phyloP scores from a whole-genome alignment of 1,284 basidiomycete genomes.

The Volvariella surrecta region DNA sequence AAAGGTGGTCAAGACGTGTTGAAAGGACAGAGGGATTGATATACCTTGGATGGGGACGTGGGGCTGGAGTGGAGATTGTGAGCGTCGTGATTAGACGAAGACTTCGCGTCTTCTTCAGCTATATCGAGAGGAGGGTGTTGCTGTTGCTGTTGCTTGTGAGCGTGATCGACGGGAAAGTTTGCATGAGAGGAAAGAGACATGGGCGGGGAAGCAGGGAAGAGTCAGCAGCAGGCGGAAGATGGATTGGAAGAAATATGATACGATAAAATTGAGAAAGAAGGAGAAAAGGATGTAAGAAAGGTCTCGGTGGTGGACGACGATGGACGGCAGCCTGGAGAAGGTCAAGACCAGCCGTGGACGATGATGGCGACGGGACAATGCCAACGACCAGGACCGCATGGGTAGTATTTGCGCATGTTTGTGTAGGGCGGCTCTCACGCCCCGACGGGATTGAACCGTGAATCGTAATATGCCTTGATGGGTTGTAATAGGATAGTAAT shows the following conservation, averaged over 20 bases:
- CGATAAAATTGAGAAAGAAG: conserved; percentile 10
- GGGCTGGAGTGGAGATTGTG: too few relatives aligned
- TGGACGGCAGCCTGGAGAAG: conserved; percentile 7
- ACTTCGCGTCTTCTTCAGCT: conserved; percentile 16
- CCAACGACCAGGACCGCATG: not conserved
- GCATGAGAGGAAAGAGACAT: conserved; percentile 21
- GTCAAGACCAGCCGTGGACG: not conserved
- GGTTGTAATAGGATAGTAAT: too few relatives aligned
- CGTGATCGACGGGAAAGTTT: conserved; percentile 25
- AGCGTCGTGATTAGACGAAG: not conserved
- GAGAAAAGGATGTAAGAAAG: conserved; percentile 7
- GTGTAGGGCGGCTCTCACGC: not conserved
- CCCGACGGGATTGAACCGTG: too few relatives aligned
- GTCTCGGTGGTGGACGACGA: not conserved
- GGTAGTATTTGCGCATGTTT: not conserved
- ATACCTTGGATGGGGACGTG: too few relatives aligned
- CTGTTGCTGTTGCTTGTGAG: conserved; percentile 15
- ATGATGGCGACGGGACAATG: not conserved
- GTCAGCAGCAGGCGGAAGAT: too few relatives aligned
- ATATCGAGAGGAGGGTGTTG: conserved; percentile 31
- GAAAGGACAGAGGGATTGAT: not conserved
- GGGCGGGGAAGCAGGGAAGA: not conserved
- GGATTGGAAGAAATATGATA: not conserved
- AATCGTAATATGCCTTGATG: too few relatives aligned
- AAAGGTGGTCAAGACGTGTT: not conserved